Percentiles rank a stretch among this genome's conserved stretches.
phyloP scores from a whole-genome alignment of 257 asterid genomes.

The Agastache rugosa region DNA sequence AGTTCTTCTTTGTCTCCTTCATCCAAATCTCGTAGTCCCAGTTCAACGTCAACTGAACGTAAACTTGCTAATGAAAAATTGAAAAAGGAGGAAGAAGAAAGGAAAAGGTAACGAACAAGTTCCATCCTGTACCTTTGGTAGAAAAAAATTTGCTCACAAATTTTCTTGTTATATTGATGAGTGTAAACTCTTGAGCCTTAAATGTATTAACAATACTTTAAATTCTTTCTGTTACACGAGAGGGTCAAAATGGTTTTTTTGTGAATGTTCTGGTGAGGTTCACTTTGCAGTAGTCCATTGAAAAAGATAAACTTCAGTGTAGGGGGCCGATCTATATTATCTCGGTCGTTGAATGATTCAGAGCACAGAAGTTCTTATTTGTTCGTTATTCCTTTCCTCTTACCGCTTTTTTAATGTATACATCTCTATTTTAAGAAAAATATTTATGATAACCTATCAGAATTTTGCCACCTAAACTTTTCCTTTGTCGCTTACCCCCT shows the following conservation, averaged over 20 bases:
- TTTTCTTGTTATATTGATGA: conserved; percentile 14
- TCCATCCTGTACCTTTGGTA: conserved; percentile 5
- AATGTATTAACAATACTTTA: not conserved
- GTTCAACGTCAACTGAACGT: conserved; percentile 52
- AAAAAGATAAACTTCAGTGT: conserved; percentile 3
- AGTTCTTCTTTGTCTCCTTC: conserved; percentile 70
- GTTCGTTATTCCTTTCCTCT: not conserved
- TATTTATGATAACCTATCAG: not conserved
- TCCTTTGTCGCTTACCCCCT: not conserved
- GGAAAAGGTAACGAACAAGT: conserved; percentile 55
- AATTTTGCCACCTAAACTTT: not conserved
- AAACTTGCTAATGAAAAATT: conserved; percentile 62
- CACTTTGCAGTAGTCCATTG: conserved; percentile 18
- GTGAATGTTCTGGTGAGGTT: conserved; percentile 21
- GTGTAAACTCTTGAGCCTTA: not conserved
- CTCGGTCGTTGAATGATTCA: not conserved
- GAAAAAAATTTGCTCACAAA: not conserved
- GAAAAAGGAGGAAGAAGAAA: conserved; percentile 76
- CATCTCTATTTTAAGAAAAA: not conserved
- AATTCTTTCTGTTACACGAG: conserved; percentile 12
- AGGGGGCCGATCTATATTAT: conserved; percentile 10
- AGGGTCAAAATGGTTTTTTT: conserved; percentile 4
- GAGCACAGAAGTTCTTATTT: conserved; percentile 5
- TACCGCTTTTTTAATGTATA: conserved; percentile 10
- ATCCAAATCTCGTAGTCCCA: conserved; percentile 63